Evolutionary conservation across 208 protist species (phyloP).

Genomic region (Leishmania tarentolae): DNA sequence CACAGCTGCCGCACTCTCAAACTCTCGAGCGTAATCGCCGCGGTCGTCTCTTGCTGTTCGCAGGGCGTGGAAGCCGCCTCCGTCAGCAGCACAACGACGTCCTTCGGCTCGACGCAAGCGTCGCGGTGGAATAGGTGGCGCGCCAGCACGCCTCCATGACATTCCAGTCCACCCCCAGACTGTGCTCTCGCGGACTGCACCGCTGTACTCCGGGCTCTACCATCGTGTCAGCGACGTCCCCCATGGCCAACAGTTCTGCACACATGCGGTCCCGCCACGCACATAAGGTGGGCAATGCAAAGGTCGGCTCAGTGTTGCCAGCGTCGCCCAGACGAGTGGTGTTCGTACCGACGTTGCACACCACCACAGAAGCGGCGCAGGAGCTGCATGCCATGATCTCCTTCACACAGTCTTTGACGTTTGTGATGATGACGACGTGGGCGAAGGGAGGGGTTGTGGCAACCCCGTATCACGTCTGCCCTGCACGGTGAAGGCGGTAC

Average conservation of each 20-base stretch:
- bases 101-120: slow-evolving; percentile 97
- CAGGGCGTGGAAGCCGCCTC: slow-evolving; percentile 97
- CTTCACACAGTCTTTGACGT: background rate
- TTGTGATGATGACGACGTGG: background rate
- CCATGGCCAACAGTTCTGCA: slow-evolving; percentile 96
- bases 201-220: background rate
- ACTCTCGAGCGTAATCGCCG: slow-evolving; percentile 99
- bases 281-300: slow-evolving; percentile 93
- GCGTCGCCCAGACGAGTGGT: slow-evolving; percentile 99
- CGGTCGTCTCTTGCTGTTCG: slow-evolving; percentile 97
- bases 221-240: slow-evolving; percentile 90
- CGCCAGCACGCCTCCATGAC: slow-evolving; percentile 98
- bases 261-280: slow-evolving; percentile 26
- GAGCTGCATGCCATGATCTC: background rate
- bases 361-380: slow-evolving; percentile 78
- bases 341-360: slow-evolving; percentile 99
- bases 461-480: background rate
- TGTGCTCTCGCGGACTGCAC: slow-evolving; percentile 81
- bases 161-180: slow-evolving; percentile 96
- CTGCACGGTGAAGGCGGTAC: background rate
- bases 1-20: slow-evolving; percentile 98
- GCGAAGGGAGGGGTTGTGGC: background rate
- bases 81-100: slow-evolving; percentile 97
- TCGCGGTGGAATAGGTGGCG: slow-evolving; percentile 97
- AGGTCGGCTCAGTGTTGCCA: slow-evolving; percentile 95